A percentile compares a stretch with the other conserved stretches of the same genome.
Evolutionary conservation across 2,329 filamentous ascomycete species (phyloP).

Genomic region (Beauveria brongniartii): DNA sequence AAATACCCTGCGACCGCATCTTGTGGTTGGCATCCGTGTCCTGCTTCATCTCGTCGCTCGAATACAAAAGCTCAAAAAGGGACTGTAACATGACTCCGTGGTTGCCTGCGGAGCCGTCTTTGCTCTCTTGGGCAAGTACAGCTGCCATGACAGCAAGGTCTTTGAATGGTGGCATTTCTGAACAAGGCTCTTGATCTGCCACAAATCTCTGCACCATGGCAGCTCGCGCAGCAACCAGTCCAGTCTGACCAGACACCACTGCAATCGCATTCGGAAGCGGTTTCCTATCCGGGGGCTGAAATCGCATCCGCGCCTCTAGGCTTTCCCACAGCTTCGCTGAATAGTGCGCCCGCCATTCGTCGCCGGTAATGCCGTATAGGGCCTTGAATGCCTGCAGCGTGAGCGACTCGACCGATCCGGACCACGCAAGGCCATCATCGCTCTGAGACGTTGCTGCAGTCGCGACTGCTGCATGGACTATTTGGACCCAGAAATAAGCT

Average conservation of each 20-base stretch:
- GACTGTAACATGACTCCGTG: neutral
- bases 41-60: neutral
- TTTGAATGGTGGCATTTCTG: neutral
- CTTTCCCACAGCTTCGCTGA: conserved; percentile 19
- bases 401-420: neutral
- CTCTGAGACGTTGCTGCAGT: neutral
- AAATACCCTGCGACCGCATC: neutral
- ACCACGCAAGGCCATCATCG: neutral
- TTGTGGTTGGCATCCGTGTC: neutral
- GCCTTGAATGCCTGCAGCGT: conserved; percentile 14
- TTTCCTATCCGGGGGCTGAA: conserved; percentile 20
- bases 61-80: neutral
- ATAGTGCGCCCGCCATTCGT: conserved; percentile 23
- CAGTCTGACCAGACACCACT: conserved; percentile 11
- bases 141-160: conserved; percentile 1
- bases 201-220: neutral
- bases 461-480: conserved; percentile 17
- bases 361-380: conserved; percentile 17
- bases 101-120: neutral
- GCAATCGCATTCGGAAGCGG: conserved; percentile 20
- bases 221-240: neutral
- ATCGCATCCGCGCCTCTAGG: conserved; percentile 20
- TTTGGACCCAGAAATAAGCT: conserved; percentile 25
- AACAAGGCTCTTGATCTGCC: neutral
- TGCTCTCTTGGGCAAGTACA: neutral